Evolutionary conservation across 306 rosid genomes (phyloP).

Genomic region (Cajanus cajan): DNA sequence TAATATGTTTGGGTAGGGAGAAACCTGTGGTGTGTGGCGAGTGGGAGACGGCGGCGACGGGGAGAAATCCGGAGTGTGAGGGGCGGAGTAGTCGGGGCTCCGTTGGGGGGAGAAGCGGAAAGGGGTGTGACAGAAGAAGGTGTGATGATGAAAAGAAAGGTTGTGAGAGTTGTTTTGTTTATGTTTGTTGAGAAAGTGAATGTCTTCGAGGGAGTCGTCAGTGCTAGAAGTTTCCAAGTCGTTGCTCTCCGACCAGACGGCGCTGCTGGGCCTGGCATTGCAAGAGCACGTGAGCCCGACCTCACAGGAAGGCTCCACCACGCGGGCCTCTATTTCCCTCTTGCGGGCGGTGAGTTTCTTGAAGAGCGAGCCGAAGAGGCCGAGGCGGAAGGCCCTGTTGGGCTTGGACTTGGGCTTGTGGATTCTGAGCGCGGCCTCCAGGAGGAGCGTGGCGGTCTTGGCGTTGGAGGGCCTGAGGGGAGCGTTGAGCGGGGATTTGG

Average conservation of each 20-base stretch:
- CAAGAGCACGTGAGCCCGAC: slow-evolving; percentile 34
- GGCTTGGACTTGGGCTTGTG: slow-evolving; percentile 48
- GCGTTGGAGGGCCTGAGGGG: slow-evolving; percentile 48
- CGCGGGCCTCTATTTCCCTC: slow-evolving; percentile 27
- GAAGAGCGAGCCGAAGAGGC: slow-evolving; percentile 66
- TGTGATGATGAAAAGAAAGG: slow-evolving; percentile 28
- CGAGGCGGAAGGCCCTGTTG: slow-evolving; percentile 45
- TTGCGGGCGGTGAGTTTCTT: slow-evolving; percentile 50
- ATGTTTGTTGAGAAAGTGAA: slow-evolving; percentile 30
- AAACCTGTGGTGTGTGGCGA: slow-evolving; percentile 59
- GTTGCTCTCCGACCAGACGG: slow-evolving; percentile 65
- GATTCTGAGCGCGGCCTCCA: slow-evolving; percentile 79
- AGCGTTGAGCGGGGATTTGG: slow-evolving; percentile 73
- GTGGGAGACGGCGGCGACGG: slow-evolving; percentile 61
- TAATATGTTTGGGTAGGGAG: too few species aligned
- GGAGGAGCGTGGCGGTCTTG: slow-evolving; percentile 67
- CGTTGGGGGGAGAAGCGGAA: slow-evolving; percentile 61
- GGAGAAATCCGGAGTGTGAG: slow-evolving; percentile 62
- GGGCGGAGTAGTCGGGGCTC: slow-evolving; percentile 41
- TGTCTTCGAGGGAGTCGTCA: slow-evolving; percentile 42
- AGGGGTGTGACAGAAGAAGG: slow-evolving; percentile 60
- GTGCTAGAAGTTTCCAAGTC: slow-evolving; percentile 47
- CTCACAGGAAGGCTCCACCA: slow-evolving; percentile 31
- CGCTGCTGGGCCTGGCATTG: slow-evolving; percentile 56
- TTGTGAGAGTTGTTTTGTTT: background rate